phyloP scores from a whole-genome alignment of 2,329 filamentous ascomycete genomes.

The Fusarium robinianum region DNA sequence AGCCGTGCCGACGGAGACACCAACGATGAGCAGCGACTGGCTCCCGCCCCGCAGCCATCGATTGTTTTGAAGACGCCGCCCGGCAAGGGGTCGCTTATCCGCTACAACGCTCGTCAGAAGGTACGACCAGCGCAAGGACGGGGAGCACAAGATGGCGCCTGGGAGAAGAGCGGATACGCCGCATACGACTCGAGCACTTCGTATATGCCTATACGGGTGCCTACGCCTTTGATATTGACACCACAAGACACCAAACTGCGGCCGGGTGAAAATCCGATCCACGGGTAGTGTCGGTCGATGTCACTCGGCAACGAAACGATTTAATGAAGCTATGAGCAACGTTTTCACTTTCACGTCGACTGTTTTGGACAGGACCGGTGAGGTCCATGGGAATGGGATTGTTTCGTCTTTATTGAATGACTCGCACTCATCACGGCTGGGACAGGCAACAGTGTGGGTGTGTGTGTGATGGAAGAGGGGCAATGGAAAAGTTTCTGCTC shows the following conservation, averaged over 20 bases:
- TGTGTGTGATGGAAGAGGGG: too few relatives aligned
- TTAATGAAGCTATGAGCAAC: constrained; percentile 37
- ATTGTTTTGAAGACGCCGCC: constrained; percentile 51
- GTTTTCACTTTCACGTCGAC: constrained; percentile 28
- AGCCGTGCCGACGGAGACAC: constrained; percentile 90
- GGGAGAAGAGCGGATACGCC: constrained; percentile 42
- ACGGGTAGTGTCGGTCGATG: constrained; percentile 29
- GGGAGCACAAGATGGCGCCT: constrained; percentile 27
- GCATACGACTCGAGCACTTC: constrained; percentile 46
- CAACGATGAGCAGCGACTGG: constrained; percentile 75
- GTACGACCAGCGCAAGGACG: constrained; percentile 39
- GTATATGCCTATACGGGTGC: constrained; percentile 40
- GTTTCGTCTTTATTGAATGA: constrained; percentile 13
- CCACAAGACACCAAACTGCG: constrained; percentile 30
- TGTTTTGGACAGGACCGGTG: constrained; percentile 22
- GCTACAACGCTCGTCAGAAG: constrained; percentile 52
- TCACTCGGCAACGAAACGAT: constrained; percentile 33
- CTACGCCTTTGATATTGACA: constrained; percentile 31
- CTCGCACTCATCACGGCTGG: too few relatives aligned
- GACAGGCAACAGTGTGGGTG: too few relatives aligned
- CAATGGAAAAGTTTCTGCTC: constrained; percentile 36
- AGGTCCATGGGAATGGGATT: constrained; percentile 22
- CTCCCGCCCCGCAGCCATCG: constrained; percentile 49
- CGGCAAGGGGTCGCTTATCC: constrained; percentile 49
- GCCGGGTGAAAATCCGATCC: constrained; percentile 29